A percentile compares a stretch with the other conserved stretches of the same genome.
Conservation (phyloP, 148 eudicot species). For the Chenopodium suecicum region DNA sequence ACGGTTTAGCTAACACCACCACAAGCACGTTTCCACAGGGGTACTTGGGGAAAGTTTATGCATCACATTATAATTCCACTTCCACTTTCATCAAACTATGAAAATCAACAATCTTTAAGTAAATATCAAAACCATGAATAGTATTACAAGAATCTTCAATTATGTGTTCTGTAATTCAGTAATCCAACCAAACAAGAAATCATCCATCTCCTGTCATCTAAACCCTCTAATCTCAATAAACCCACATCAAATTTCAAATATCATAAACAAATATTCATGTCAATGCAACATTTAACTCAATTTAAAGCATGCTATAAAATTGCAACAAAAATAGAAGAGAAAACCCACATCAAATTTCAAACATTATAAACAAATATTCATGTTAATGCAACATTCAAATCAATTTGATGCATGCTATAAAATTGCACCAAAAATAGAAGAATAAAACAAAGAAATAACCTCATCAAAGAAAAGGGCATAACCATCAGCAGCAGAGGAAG, state of each 20-base stretch:
- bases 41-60: not conserved
- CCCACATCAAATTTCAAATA: not conserved
- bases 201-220: not conserved
- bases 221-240: not conserved
- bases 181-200: not conserved
- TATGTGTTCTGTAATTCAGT: not conserved
- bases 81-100: not conserved
- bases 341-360: not conserved
- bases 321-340: not conserved
- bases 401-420: not conserved
- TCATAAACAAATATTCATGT: not conserved
- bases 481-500: constrained; percentile 50
- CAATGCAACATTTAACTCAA: not conserved
- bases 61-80: not conserved
- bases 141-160: not conserved
- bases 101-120: not conserved
- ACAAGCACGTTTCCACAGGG: not conserved
- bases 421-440: not conserved
- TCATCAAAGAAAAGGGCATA: constrained; percentile 81
- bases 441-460: constrained; percentile 24
- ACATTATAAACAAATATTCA: not conserved
- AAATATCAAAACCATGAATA: not conserved
- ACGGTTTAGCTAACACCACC: not conserved
- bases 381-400: not conserved
- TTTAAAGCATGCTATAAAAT: not conserved